Evolutionary conservation across 2,329 filamentous ascomycete species (phyloP).

Genomic region (Colletotrichum aenigma): DNA sequence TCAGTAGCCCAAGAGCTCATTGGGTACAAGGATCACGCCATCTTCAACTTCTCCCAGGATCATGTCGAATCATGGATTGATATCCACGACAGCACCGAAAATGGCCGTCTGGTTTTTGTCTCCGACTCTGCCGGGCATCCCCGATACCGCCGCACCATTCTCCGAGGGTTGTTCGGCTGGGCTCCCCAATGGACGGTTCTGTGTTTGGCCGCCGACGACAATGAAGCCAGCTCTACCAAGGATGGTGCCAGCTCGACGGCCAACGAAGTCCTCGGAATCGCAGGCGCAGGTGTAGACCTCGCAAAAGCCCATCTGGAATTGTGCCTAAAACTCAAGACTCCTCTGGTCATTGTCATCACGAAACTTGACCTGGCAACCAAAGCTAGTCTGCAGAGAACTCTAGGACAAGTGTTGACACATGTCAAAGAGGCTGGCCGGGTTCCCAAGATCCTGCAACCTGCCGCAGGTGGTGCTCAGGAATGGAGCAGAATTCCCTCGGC

Average conservation of each 20-base stretch:
- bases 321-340: conserved; percentile 79
- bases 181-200: conserved; percentile 92
- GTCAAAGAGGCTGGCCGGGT: conserved; percentile 77
- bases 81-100: conserved; percentile 79
- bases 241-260: conserved; percentile 51
- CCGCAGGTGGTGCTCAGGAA: conserved; percentile 51
- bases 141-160: conserved; percentile 84
- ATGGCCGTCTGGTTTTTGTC: conserved; percentile 81
- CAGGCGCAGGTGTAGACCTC: conserved; percentile 67
- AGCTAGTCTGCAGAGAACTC: conserved; percentile 67
- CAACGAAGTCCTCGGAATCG: conserved; percentile 55
- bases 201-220: conserved; percentile 82
- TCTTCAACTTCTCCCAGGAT: conserved; percentile 85
- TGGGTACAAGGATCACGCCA: conserved; percentile 69
- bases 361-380: conserved; percentile 89
- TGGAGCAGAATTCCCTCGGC: conserved; percentile 59
- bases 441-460: conserved; percentile 73
- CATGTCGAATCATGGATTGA: conserved; percentile 94
- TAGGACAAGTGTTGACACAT: conserved; percentile 75
- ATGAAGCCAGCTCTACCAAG: conserved; percentile 42
- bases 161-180: conserved; percentile 93
- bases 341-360: conserved; percentile 83
- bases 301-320: conserved; percentile 83
- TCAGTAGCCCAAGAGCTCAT: conserved; percentile 94
- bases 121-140: conserved; percentile 93